A percentile compares a stretch with the other conserved stretches of the same genome.
phyloP scores from a whole-genome alignment of 2,329 filamentous ascomycete species.

The Alternaria sp. region DNA sequence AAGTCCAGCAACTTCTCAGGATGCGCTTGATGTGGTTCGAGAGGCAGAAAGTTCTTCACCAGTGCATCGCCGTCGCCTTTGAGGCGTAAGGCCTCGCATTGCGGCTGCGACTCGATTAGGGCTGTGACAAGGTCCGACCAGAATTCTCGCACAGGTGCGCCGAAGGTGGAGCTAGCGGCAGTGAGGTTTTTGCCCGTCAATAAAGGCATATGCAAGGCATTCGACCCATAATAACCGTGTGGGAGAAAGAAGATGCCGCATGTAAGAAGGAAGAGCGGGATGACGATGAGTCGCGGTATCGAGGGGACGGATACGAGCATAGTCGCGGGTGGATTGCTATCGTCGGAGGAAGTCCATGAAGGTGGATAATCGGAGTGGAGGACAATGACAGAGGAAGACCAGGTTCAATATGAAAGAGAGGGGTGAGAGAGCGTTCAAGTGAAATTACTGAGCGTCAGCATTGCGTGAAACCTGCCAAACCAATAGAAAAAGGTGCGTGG shows the following conservation, averaged over 20 bases:
- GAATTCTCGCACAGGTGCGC: constrained; percentile 14
- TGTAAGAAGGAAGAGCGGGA: constrained; percentile 18
- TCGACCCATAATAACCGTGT: constrained; percentile 4
- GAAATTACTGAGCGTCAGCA: neutral
- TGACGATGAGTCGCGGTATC: constrained; percentile 16
- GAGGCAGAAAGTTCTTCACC: constrained; percentile 17
- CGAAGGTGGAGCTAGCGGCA: constrained; percentile 21
- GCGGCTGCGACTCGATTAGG: constrained; percentile 21
- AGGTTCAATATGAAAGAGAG: neutral
- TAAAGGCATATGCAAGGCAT: neutral
- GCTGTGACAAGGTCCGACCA: constrained; percentile 23
- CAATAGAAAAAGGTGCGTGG: neutral
- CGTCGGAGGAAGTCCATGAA: constrained; percentile 2
- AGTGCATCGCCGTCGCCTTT: constrained; percentile 7
- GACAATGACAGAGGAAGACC: neutral
- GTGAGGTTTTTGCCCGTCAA: constrained; percentile 17
- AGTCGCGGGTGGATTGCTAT: constrained; percentile 1
- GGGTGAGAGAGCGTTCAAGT: neutral
- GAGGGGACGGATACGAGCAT: constrained; percentile 23
- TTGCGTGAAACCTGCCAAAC: neutral
- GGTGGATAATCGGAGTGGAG: neutral
- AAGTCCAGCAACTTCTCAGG: constrained; percentile 23
- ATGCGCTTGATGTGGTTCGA: constrained; percentile 13
- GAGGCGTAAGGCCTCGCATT: constrained; percentile 18
- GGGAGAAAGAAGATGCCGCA: constrained; percentile 20